These are phyloP conservation scores for Russula vinacea DNA, from an alignment of 768 basidiomycete species.

Conservation along the genomic window DNA sequence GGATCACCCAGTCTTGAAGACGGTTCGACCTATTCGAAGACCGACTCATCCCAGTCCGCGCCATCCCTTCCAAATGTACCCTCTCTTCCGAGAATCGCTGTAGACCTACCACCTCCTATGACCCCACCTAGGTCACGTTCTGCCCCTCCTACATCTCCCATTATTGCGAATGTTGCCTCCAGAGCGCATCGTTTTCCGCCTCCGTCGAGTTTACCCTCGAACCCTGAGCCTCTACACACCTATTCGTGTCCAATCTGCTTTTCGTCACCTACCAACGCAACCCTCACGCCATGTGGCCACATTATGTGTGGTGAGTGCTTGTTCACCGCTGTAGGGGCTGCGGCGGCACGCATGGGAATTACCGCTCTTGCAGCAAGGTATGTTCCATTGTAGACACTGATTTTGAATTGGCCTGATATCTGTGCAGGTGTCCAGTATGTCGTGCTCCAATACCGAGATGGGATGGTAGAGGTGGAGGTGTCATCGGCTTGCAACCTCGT, in stretches of 20 bases:
- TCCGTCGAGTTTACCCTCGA: slow-evolving; percentile 1
- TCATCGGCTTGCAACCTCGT: slow-evolving; percentile 28
- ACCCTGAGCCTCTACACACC: slow-evolving; percentile 26
- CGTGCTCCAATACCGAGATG: slow-evolving; percentile 28
- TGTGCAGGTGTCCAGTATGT: slow-evolving; percentile 29
- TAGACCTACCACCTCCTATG: slow-evolving; percentile 3
- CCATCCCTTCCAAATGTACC: neutral
- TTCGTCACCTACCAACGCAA: slow-evolving; percentile 27
- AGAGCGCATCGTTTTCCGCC: neutral
- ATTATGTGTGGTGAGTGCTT: slow-evolving; percentile 31
- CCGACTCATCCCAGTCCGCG: neutral
- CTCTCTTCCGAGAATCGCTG: neutral
- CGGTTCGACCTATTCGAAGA: neutral
- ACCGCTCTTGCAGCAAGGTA: slow-evolving; percentile 28
- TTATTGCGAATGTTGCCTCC: neutral
- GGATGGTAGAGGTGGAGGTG: slow-evolving; percentile 30
- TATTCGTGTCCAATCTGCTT: slow-evolving; percentile 30
- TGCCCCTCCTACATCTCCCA: slow-evolving; percentile 21
- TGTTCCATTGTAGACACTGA: neutral
- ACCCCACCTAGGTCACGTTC: slow-evolving; percentile 14
- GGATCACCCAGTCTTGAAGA: slow-evolving; percentile 3
- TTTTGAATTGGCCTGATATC: neutral
- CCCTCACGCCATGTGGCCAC: slow-evolving; percentile 31
- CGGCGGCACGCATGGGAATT: slow-evolving; percentile 25
- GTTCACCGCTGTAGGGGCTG: slow-evolving; percentile 28